Evolutionary conservation across 139 green algal genomes (phyloP).

Genomic region (Closterium sp.): DNA sequence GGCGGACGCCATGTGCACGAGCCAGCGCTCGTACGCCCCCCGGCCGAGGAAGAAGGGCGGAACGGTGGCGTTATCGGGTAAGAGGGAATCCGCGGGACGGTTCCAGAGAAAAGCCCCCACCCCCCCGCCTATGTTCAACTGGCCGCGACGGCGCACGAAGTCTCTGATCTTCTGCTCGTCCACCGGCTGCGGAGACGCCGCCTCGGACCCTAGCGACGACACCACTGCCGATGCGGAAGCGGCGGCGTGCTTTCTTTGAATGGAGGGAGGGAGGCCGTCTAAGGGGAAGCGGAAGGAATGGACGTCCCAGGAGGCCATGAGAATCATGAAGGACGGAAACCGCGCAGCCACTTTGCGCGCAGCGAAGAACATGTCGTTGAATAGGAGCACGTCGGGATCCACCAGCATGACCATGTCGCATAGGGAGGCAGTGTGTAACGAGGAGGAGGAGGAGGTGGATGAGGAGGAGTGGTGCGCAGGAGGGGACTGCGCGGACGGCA

Average conservation of each 20-base stretch:
- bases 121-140: conserved; percentile 10
- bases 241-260: neutral
- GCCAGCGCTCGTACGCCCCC: conserved; percentile 26
- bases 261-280: neutral
- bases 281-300: neutral
- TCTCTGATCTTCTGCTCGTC: conserved; percentile 11
- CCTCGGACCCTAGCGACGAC: neutral
- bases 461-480: neutral
- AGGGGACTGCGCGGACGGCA: neutral
- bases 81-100: conserved; percentile 7
- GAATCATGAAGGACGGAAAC: neutral
- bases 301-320: neutral
- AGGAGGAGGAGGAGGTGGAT: neutral
- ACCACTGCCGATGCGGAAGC: neutral
- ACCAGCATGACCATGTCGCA: conserved; percentile 1
- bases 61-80: neutral
- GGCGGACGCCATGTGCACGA: conserved; percentile 14
- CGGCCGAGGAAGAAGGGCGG: conserved; percentile 21
- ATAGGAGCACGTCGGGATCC: neutral
- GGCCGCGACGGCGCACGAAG: neutral
- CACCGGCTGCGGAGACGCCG: neutral
- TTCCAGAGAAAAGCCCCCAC: conserved; percentile 28
- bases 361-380: neutral
- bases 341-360: neutral
- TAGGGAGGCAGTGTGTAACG: neutral